phyloP scores from a whole-genome alignment of 1,139 yeast genomes.

The Pichia sp. region DNA sequence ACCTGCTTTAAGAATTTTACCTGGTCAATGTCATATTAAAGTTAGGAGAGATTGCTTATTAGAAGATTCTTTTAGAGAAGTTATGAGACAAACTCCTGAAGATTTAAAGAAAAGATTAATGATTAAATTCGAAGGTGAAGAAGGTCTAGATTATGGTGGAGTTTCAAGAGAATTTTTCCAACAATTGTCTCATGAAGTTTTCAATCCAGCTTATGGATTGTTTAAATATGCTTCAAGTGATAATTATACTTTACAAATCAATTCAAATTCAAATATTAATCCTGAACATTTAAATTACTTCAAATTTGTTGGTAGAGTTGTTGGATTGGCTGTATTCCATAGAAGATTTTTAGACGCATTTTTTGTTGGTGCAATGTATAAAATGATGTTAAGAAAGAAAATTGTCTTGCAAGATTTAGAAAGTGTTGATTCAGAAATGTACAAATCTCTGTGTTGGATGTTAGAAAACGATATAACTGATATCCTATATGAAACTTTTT shows the following conservation, averaged over 20 bases:
- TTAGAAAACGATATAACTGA: constrained; percentile 89
- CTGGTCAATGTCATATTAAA: constrained; percentile 98
- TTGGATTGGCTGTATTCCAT: constrained; percentile 96
- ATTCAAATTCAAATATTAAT: constrained; percentile 95
- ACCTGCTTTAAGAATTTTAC: constrained; percentile 92
- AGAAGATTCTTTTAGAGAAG: constrained; percentile 96
- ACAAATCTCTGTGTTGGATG: constrained; percentile 92
- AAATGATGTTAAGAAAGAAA: constrained; percentile 94
- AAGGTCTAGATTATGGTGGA: constrained; percentile 99
- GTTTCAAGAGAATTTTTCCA: constrained; percentile 97
- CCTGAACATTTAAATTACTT: constrained; percentile 97
- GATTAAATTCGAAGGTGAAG: constrained; percentile 99
- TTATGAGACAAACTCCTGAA: constrained; percentile 98
- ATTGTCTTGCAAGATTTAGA: constrained; percentile 97
- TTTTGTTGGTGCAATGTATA: constrained; percentile 95
- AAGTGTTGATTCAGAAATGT: constrained; percentile 96
- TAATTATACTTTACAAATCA: constrained; percentile 93
- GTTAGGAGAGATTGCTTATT: constrained; percentile 94
- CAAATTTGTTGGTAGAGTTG: constrained; percentile 97
- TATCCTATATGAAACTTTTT: constrained; percentile 79
- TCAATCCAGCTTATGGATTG: constrained; percentile 93
- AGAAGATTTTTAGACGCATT: constrained; percentile 96
- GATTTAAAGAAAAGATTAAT: constrained; percentile 93
- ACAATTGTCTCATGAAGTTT: constrained; percentile 94
- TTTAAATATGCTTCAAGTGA: constrained; percentile 97